A percentile compares a stretch with the other conserved stretches of the same genome.
Conservation (phyloP, 1,139 yeast species). For the Yamadazyma triangularis region DNA sequence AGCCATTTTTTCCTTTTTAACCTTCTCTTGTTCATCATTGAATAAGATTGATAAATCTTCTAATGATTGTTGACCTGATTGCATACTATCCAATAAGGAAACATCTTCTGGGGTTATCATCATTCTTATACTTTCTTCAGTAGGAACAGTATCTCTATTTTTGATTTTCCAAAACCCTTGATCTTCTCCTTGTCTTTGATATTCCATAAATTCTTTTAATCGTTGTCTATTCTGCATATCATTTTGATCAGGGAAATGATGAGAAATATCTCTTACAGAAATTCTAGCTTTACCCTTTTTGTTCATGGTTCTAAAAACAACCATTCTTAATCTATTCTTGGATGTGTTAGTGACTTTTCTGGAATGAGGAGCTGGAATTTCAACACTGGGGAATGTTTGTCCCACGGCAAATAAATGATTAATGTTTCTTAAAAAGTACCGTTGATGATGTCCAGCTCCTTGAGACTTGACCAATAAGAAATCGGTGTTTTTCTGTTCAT, state of each 20-base stretch:
- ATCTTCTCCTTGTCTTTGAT: constrained; percentile 90
- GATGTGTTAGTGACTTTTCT: constrained; percentile 93
- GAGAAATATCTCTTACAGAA: constrained; percentile 81
- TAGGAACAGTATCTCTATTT: constrained; percentile 60
- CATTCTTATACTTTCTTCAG: constrained; percentile 72
- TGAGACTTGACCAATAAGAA: constrained; percentile 76
- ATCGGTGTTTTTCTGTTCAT: constrained; percentile 74
- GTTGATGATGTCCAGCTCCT: constrained; percentile 59
- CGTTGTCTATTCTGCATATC: constrained; percentile 97
- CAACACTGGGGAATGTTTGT: constrained; percentile 88
- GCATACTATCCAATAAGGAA: constrained; percentile 85
- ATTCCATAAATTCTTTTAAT: constrained; percentile 96
- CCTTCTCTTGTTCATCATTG: constrained; percentile 16
- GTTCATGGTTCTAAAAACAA: constrained; percentile 84
- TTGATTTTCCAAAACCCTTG: constrained; percentile 95
- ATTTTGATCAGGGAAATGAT: constrained; percentile 94
- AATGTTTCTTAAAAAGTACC: constrained; percentile 53
- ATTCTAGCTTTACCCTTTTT: constrained; percentile 71
- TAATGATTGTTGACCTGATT: constrained; percentile 79
- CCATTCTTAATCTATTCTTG: constrained; percentile 88
- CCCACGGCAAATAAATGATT: constrained; percentile 84
- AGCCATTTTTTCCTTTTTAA: constrained; percentile 28
- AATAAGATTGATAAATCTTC: constrained; percentile 46
- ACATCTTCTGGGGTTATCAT: constrained; percentile 94
- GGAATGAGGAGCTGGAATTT: constrained; percentile 97